Evolutionary conservation across 2,329 filamentous ascomycete species (phyloP).

Genomic region (Ascomycota sp.): DNA sequence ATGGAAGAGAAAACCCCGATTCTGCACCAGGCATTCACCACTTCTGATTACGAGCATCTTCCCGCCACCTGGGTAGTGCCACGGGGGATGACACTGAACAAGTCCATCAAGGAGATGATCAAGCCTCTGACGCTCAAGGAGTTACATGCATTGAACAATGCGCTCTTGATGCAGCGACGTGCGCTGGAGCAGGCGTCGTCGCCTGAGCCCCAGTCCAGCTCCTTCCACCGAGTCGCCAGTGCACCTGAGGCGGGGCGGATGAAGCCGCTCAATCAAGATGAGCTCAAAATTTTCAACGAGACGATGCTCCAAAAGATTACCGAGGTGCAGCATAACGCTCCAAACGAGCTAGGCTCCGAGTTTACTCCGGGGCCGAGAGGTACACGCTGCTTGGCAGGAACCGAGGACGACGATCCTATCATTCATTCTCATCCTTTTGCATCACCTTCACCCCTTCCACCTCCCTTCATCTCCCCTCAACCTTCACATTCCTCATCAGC

Average conservation of each 20-base stretch:
- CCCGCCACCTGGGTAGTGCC: constrained; percentile 8
- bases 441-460: too few relatives aligned
- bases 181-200: too few relatives aligned
- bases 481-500: too few relatives aligned
- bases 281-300: constrained; percentile 2
- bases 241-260: not conserved
- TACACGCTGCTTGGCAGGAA: too few relatives aligned
- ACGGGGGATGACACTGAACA: constrained; percentile 7
- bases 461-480: too few relatives aligned
- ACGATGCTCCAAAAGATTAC: constrained; percentile 1
- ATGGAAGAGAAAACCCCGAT: constrained; percentile 20
- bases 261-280: not conserved
- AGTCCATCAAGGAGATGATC: constrained; percentile 10
- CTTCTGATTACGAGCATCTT: constrained; percentile 10
- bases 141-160: constrained; percentile 7
- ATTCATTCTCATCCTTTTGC: too few relatives aligned
- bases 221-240: constrained; percentile 2
- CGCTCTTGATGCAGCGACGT: constrained; percentile 5
- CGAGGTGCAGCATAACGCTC: not conserved
- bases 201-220: too few relatives aligned
- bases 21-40: constrained; percentile 19
- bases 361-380: too few relatives aligned
- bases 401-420: too few relatives aligned
- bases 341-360: not conserved
- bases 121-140: constrained; percentile 11